A percentile compares a stretch with the other conserved stretches of the same genome.
Evolutionary conservation across 176 grass and related monocot genomes (phyloP).

Genomic region (Oryza coarctata): DNA sequence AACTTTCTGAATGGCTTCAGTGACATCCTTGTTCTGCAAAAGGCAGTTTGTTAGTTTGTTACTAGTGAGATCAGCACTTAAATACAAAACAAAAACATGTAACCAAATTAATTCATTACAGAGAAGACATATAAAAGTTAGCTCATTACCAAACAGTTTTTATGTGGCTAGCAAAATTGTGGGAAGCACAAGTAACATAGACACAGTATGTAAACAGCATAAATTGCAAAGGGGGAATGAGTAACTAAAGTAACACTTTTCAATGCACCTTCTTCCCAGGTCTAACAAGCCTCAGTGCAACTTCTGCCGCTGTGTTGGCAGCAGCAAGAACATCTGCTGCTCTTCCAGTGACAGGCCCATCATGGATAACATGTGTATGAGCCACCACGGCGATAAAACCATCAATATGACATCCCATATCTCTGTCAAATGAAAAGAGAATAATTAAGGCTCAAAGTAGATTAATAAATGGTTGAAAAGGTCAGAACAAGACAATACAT

Average conservation of each 20-base stretch:
- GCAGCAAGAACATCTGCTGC: conserved; percentile 91
- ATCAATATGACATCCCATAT: conserved; percentile 99
- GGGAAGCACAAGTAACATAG: not conserved
- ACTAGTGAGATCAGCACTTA: not conserved
- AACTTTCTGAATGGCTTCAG: conserved; percentile 97
- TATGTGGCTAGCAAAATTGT: not conserved
- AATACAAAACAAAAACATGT: not conserved
- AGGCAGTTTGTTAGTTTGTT: not conserved
- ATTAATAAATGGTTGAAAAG: not conserved
- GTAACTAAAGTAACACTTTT: not conserved
- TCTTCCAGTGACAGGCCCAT: conserved; percentile 70
- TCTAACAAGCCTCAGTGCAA: conserved; percentile 88
- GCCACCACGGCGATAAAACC: conserved; percentile 98
- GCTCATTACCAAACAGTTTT: not conserved
- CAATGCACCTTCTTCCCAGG: conserved; percentile 85
- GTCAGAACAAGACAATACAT: conserved; percentile 58
- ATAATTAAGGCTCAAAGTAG: not conserved
- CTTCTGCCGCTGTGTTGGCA: conserved; percentile 90
- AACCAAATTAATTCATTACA: not conserved
- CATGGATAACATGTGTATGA: conserved; percentile 81
- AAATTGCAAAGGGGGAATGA: not conserved
- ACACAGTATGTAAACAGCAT: not conserved
- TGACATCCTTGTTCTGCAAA: conserved; percentile 92
- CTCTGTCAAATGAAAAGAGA: conserved; percentile 48
- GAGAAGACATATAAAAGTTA: not conserved